A percentile compares a stretch with the other conserved stretches of the same genome.
Conservation (phyloP, 345 rosid species). For the Gynandropsis gynandra region DNA sequence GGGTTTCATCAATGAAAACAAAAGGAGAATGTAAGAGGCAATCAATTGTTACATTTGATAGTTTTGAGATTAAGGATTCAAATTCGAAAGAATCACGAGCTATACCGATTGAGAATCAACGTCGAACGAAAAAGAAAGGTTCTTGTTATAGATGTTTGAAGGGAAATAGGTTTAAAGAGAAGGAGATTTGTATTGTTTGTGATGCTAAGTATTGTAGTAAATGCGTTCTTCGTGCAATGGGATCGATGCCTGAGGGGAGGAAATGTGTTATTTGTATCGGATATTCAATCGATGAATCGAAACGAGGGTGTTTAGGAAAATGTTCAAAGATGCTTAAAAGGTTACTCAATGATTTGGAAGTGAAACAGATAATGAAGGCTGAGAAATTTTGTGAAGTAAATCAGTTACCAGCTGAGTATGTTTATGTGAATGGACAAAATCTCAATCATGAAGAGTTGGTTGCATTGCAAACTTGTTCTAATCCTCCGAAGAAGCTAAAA, state of each 20-base stretch:
- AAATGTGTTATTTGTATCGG: slow-evolving; percentile 93
- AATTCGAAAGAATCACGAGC: slow-evolving; percentile 35
- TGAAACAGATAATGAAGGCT: slow-evolving; percentile 84
- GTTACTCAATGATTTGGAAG: slow-evolving; percentile 82
- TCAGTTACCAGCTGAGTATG: slow-evolving; percentile 85
- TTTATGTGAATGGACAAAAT: slow-evolving; percentile 70
- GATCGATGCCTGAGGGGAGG: slow-evolving; percentile 99
- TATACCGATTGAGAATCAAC: slow-evolving; percentile 39
- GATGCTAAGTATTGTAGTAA: slow-evolving; percentile 86
- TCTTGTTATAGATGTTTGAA: slow-evolving; percentile 84
- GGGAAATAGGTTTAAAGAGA: slow-evolving; percentile 84
- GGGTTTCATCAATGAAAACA: slow-evolving; percentile 49
- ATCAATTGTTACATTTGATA: slow-evolving; percentile 62
- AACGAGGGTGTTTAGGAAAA: slow-evolving; percentile 68
- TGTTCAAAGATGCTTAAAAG: slow-evolving; percentile 94
- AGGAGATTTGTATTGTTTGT: slow-evolving; percentile 93
- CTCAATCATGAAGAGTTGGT: slow-evolving; percentile 76
- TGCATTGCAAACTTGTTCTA: slow-evolving; percentile 64
- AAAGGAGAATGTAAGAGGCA: slow-evolving; percentile 43
- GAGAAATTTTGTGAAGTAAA: slow-evolving; percentile 89
- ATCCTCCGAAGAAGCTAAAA: slow-evolving; percentile 87
- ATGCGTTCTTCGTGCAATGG: slow-evolving; percentile 98
- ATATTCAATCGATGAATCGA: slow-evolving; percentile 68
- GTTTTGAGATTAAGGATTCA: slow-evolving; percentile 34
- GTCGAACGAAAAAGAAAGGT: slow-evolving; percentile 66